Evolutionary conservation across 257 asterid species (phyloP), one percentile per base, ranked within the genome.

Genomic region (Solanum chiquidenum): DNA sequence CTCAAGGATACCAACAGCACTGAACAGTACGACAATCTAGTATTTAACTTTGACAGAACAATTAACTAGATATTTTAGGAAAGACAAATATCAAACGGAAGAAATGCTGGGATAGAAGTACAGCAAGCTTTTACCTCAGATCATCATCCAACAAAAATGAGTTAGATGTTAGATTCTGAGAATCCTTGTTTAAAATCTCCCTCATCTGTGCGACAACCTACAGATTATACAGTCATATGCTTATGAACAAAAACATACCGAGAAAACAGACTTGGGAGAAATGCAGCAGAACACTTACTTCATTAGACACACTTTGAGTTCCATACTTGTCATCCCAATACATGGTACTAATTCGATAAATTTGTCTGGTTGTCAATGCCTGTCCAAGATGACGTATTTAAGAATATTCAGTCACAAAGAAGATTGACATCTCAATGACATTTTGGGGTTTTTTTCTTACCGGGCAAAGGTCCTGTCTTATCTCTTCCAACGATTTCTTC

Each of bases 261-360:
- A 49, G 38, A 44, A 60, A 85, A 85, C n/a, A 40, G 62, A 85
- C 31, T 60, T 69, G 7, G 52, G 40, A 82, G 75, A 90, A 90
- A 29, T 60, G 20, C 55, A 33, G 2, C 31, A 76, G 55, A 38
- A 55, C 74, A 92, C 95, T 89, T 91, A 88, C 99, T 94, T 95
- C 99, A 85, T 92, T 95, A 38, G 99, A 97, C 89, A 97, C 99
- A 80, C 99, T 97, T 88, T 95, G 99, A 79, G 99, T 97, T 88
- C 99, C 99, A 89, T 95, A 97, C 86, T 97, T 97, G 89, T 95
- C 99, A 94, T 97, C 99, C 99, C 99, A 95, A 90, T 97, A 97
- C 99, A 97, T 97, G 12, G 99, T 95, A 91, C 98, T 95, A 89
- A 97, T 97, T 23, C 99, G 98, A 84, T 97, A 97, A 90, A 97